Conservation (phyloP, 495 filamentous ascomycete genomes). For the Aspergillus wentii region DNA sequence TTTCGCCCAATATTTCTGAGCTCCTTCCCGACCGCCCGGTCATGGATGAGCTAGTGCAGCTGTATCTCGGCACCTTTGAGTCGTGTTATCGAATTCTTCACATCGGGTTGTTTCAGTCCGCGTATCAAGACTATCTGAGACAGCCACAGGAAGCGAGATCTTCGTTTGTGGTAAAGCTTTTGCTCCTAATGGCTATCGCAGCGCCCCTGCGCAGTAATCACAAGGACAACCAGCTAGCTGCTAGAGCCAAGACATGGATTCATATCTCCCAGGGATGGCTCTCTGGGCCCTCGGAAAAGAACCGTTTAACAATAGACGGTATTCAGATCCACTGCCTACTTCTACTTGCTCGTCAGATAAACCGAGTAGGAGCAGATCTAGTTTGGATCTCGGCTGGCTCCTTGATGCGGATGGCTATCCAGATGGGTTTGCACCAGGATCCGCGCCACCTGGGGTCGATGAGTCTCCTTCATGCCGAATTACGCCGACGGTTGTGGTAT, state of each 20-base stretch:
- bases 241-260: slow-evolving; percentile 34
- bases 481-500: slow-evolving; percentile 51
- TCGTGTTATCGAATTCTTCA: slow-evolving; percentile 50
- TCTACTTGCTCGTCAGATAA: slow-evolving; percentile 42
- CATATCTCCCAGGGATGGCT: slow-evolving; percentile 49
- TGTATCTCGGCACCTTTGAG: slow-evolving; percentile 38
- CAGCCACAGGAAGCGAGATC: slow-evolving; percentile 22
- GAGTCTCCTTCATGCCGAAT: slow-evolving; percentile 39
- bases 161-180: slow-evolving; percentile 23
- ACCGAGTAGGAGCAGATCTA: slow-evolving; percentile 27
- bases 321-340: slow-evolving; percentile 46
- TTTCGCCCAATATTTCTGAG: not conserved
- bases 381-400: slow-evolving; percentile 47
- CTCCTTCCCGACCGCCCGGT: slow-evolving; percentile 1
- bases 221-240: slow-evolving; percentile 13
- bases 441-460: slow-evolving; percentile 40
- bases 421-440: slow-evolving; percentile 51
- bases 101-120: slow-evolving; percentile 47
- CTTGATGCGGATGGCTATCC: slow-evolving; percentile 41
- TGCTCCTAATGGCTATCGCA: slow-evolving; percentile 43
- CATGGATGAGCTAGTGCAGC: slow-evolving; percentile 19
- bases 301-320: slow-evolving; percentile 27
- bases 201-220: no score
- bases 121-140: slow-evolving; percentile 42
- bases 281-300: slow-evolving; percentile 38